These are phyloP conservation scores for Fraxinus sp. DNA, from an alignment of 305 asterid species.

Conservation along the genomic window DNA sequence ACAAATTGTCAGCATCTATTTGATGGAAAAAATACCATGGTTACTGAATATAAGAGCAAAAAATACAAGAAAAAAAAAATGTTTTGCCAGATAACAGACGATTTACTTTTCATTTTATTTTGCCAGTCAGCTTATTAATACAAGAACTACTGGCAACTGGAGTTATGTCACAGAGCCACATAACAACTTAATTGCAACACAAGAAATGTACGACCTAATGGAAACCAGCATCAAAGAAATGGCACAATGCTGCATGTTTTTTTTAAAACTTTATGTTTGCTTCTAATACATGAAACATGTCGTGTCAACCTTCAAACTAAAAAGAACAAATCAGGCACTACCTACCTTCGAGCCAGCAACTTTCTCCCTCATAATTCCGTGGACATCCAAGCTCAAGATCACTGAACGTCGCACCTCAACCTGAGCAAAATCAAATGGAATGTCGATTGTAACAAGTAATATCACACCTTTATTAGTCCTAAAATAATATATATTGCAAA, in stretches of 20 bases:
- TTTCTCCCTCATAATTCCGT: conserved; percentile 49
- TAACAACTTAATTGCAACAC: background rate
- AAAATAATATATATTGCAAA: too few species aligned
- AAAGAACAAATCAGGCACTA: background rate
- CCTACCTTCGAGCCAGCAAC: conserved; percentile 65
- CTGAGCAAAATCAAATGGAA: conserved; percentile 33
- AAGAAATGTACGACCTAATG: background rate
- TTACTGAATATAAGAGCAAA: background rate
- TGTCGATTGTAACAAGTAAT: background rate
- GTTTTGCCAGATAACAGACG: background rate
- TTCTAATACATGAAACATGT: background rate
- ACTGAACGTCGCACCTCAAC: conserved; percentile 72
- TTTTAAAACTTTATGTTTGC: background rate
- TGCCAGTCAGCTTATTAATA: background rate
- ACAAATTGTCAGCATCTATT: background rate
- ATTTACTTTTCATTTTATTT: background rate
- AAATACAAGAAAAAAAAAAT: background rate
- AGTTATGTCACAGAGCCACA: background rate
- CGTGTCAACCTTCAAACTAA: background rate
- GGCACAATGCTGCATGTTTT: background rate
- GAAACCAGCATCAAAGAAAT: background rate
- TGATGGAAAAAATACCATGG: background rate
- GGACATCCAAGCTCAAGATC: conserved; percentile 57
- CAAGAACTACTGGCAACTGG: background rate
- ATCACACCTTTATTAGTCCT: background rate